phyloP scores from a whole-genome alignment of 768 basidiomycete species.

The Dioszegia crocea region DNA sequence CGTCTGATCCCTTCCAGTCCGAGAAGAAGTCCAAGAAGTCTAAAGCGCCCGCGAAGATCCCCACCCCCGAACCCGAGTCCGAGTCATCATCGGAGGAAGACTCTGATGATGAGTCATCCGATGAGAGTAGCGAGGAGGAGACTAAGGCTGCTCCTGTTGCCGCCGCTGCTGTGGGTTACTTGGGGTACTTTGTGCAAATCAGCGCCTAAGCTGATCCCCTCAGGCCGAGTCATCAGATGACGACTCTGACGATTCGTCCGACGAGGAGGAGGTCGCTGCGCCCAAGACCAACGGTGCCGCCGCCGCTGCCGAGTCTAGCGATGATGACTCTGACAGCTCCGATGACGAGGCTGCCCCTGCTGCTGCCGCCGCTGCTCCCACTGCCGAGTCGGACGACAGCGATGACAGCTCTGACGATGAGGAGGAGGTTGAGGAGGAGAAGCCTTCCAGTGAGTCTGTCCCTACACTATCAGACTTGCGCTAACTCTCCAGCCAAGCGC shows the following conservation, averaged over 20 bases:
- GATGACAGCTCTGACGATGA: conserved; percentile 22
- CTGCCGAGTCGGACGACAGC: conserved; percentile 16
- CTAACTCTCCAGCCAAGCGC: conserved; percentile 5
- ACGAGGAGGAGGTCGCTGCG: conserved; percentile 47
- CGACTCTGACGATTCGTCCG: conserved; percentile 46
- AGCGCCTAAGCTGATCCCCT: background rate
- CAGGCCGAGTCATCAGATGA: conserved; percentile 15
- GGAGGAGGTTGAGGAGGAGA: conserved; percentile 17
- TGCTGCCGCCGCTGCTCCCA: conserved; percentile 12
- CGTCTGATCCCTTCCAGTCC: background rate
- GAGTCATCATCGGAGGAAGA: conserved; percentile 18
- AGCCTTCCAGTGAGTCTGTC: too few species aligned
- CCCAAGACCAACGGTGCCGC: conserved; percentile 20
- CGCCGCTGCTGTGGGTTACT: conserved; percentile 26
- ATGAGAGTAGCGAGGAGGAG: conserved; percentile 26
- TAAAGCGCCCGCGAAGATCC: conserved; percentile 1
- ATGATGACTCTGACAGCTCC: conserved; percentile 18
- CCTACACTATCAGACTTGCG: too few species aligned
- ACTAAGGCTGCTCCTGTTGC: conserved; percentile 29
- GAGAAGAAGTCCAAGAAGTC: conserved; percentile 9
- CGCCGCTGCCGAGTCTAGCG: conserved; percentile 27
- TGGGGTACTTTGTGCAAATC: conserved; percentile 7
- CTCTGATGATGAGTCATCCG: background rate
- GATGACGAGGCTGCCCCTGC: conserved; percentile 16
- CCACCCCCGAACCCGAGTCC: conserved; percentile 16